phyloP scores from a whole-genome alignment of 257 asterid genomes.

The Nicotiana sylvestris region DNA sequence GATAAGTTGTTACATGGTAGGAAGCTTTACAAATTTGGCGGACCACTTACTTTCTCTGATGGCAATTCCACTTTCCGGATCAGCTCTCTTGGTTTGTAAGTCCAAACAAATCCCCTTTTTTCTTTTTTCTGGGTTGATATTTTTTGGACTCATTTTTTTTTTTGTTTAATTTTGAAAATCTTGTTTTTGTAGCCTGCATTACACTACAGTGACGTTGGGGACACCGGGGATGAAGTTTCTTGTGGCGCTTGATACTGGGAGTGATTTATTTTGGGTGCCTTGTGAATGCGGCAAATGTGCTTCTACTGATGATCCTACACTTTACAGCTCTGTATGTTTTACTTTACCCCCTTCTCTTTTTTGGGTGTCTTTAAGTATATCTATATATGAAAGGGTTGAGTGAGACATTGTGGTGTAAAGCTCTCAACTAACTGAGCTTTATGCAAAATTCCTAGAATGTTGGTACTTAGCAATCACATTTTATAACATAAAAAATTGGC shows the following conservation, averaged over 20 bases:
- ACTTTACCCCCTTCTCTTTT: background rate
- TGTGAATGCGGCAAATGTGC: slow-evolving; percentile 64
- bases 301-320: slow-evolving; percentile 41
- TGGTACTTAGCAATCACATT: too few species aligned
- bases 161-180: slow-evolving; percentile 4
- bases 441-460: background rate
- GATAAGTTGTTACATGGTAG: slow-evolving; percentile 51
- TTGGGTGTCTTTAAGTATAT: background rate
- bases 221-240: slow-evolving; percentile 72
- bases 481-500: background rate
- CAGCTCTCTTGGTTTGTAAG: slow-evolving; percentile 79
- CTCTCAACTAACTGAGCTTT: too few species aligned
- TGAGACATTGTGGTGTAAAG: background rate
- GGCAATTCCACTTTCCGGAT: slow-evolving; percentile 65
- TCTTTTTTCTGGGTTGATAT: background rate
- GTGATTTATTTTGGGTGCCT: slow-evolving; percentile 87
- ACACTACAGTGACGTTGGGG: slow-evolving; percentile 71
- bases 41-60: slow-evolving; percentile 58
- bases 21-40: slow-evolving; percentile 31
- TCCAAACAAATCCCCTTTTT: background rate
- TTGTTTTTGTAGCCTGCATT: slow-evolving; percentile 58
- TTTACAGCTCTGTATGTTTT: slow-evolving; percentile 46
- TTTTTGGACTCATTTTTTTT: background rate
- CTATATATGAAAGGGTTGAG: background rate
- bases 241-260: slow-evolving; percentile 94